Evolutionary conservation across 179 eudicot genomes (phyloP), one percentile per base, ranked within the genome.

Genomic region (Silene coronaria): DNA sequence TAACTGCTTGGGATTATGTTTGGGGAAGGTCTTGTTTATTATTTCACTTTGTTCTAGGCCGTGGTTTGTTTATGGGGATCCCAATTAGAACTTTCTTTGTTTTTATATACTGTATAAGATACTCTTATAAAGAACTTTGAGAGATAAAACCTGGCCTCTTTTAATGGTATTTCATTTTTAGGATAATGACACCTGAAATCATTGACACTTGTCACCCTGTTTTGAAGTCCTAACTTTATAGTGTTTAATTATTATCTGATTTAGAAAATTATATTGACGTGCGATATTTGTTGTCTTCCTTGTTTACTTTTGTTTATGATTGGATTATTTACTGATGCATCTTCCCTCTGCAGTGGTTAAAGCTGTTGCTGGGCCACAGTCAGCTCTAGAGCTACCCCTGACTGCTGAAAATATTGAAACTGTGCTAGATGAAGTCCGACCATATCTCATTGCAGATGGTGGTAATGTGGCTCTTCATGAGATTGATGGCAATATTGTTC

Each of bases 371-470:
- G 85, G 90, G 22, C 89, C 96, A 42, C 79, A 89, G 53, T 91
- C 93, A 51, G 84, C 91, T 57, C 72, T 90, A 69, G 95, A 89
- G 77, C 84, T 90, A 77, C 91, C 97, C 21, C 85, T 91, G 46
- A 93, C 96, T 23, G 91, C 84, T 64, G 97, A 91, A 81, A 93
- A 91, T 80, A 86, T 93, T 70, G 98, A 93, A 84, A 80, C 51
- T 70, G 98, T 91, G 48, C 75, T 90, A 86, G 98, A 93, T 81
- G 98, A 94, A 83, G 80, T 94, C 76, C 88, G 97, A 27, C 98
- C 98, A 6, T 91, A 92, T 86, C 89, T 94, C 57, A 94, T 94
- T 61, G 85, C 97, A 24, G 98, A 94, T 82, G 98, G 98, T n/a
- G 98, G 98, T 80, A 94, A 94, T 76, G 98, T 94, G 71, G 98